Percentiles rank a stretch among this genome's conserved stretches.
These are phyloP conservation scores for Tieghemostelium lacteum DNA, from an alignment of 78 protist species.

Conservation along the genomic window DNA sequence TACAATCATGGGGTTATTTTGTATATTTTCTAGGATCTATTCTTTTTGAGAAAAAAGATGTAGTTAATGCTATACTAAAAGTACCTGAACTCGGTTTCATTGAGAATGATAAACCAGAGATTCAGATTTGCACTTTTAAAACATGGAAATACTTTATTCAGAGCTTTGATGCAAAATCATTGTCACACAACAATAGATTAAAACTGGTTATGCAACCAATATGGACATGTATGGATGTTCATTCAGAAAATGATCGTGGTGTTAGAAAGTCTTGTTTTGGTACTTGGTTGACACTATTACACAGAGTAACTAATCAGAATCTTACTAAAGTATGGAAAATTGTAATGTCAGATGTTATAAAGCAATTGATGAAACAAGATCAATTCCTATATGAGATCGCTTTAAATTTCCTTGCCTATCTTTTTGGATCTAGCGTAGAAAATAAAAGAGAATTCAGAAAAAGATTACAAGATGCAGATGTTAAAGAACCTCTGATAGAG, in stretches of 20 bases:
- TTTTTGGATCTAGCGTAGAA: too few species aligned
- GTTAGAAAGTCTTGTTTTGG: slow-evolving; percentile 4
- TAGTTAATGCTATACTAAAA: slow-evolving; percentile 8
- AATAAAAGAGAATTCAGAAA: too few species aligned
- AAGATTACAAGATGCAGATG: too few species aligned
- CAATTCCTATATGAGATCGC: too few species aligned
- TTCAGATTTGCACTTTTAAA: slow-evolving; percentile 20
- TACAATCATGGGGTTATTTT: slow-evolving; percentile 37
- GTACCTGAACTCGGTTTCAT: slow-evolving; percentile 44
- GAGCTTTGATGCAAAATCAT: background rate
- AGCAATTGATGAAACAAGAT: too few species aligned
- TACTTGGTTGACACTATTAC: slow-evolving; percentile 48
- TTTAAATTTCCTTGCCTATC: too few species aligned
- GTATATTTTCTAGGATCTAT: slow-evolving; percentile 10
- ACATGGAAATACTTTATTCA: slow-evolving; percentile 66
- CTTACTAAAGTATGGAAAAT: too few species aligned
- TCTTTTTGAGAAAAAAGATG: background rate
- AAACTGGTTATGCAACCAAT: slow-evolving; percentile 26
- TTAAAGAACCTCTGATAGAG: too few species aligned
- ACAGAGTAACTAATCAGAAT: too few species aligned
- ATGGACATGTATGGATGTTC: background rate
- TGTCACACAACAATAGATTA: slow-evolving; percentile 8
- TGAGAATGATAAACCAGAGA: background rate
- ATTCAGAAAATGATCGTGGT: background rate
- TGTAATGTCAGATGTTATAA: too few species aligned